Evolutionary conservation across 768 basidiomycete genomes (phyloP), one percentile per base, ranked within the genome.

Genomic region (Tulasnella sp.): DNA sequence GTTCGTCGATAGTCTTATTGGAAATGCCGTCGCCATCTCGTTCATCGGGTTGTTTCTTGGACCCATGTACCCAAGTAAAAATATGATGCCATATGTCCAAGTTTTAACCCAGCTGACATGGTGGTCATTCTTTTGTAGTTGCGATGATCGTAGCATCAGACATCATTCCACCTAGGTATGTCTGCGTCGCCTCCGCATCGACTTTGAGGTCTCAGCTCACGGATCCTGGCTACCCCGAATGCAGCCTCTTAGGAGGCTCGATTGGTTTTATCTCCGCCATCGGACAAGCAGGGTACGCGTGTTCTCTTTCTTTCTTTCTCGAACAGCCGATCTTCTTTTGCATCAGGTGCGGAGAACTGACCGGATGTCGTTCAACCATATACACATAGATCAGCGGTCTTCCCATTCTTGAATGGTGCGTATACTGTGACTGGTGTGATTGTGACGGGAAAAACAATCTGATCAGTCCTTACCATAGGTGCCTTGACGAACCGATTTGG

Each of bases 321-420:
- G n/a, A n/a, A n/a, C n/a, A n/a, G n/a, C n/a, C n/a, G n/a, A n/a
- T n/a, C n/a, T n/a, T n/a, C n/a, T n/a, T n/a, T 38, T 7, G 34
- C 34, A 7, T 5, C 7, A 38, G 34, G 15, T 5, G 7, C 34
- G 5, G 34, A 38, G 15, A 38, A 38, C 34, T 7, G 34, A 38
- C 15, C 34, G 15, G 34, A 38, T 38, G 34, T 5, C 15, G 34
- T n/a, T n/a, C n/a, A 38, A 15, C 5, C 34, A 38, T 7, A 15
- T 38, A 38, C 34, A 5, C 34, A 38, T 38, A 38, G 34, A 38
- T 38, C 34, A 5, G 34, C 34, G 15, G 62, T 84, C 4, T 65
- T 88, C 4, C 86, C 87, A 0, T 87, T 89, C 64, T 75, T 87
- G 49, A 63, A 63, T 2, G 60, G 59, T 48, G 19, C 21, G 19